Conservation (phyloP, 1,139 yeast genomes). For the Pichia norvegensis region DNA sequence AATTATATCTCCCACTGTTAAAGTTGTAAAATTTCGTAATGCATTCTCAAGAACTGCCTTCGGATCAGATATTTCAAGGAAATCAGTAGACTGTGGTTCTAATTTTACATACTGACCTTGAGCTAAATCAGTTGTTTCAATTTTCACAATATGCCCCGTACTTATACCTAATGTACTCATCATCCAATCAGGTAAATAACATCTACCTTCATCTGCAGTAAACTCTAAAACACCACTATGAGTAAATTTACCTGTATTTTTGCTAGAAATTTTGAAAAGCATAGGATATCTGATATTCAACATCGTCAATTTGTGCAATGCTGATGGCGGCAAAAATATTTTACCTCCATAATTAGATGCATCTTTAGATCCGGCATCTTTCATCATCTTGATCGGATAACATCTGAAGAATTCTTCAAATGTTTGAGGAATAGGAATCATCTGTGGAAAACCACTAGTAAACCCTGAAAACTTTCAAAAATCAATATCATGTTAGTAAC, state of each 20-base stretch:
- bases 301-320: slow-evolving; percentile 72
- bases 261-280: slow-evolving; percentile 77
- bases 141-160: slow-evolving; percentile 74
- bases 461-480: slow-evolving; percentile 32
- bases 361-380: slow-evolving; percentile 67
- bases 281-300: slow-evolving; percentile 89
- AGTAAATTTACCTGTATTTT: slow-evolving; percentile 53
- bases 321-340: slow-evolving; percentile 89
- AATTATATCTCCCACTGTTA: slow-evolving; percentile 78
- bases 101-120: slow-evolving; percentile 84
- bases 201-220: slow-evolving; percentile 95
- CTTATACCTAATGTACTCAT: slow-evolving; percentile 64
- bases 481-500: not conserved
- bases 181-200: slow-evolving; percentile 96
- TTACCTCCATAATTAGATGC: slow-evolving; percentile 95
- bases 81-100: slow-evolving; percentile 92
- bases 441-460: slow-evolving; percentile 14
- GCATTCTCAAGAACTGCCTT: slow-evolving; percentile 94
- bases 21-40: slow-evolving; percentile 78
- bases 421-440: slow-evolving; percentile 19
- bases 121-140: slow-evolving; percentile 72
- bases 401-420: slow-evolving; percentile 84
- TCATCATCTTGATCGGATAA: slow-evolving; percentile 89
- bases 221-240: slow-evolving; percentile 96
- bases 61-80: slow-evolving; percentile 89